phyloP scores from a whole-genome alignment of 768 basidiomycete genomes.

The Tricholoma matsutake region DNA sequence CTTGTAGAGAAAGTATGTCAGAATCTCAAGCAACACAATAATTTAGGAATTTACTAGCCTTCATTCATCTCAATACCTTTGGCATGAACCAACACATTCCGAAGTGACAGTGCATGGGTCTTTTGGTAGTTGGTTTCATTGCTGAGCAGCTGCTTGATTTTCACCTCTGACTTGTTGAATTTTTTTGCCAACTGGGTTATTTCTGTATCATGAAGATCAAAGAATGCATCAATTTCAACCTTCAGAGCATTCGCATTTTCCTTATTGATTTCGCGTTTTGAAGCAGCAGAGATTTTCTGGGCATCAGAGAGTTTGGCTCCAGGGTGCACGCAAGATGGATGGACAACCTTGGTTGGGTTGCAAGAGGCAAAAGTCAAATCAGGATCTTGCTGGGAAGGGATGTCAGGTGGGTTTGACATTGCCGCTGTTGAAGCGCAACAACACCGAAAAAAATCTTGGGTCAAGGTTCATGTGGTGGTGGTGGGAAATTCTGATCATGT shows the following conservation, averaged over 20 bases:
- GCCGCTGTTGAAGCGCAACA: neutral
- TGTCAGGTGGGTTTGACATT: neutral
- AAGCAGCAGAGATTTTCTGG: neutral
- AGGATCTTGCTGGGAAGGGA: neutral
- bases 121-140: neutral
- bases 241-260: neutral
- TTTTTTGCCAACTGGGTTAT: neutral
- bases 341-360: neutral
- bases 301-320: neutral
- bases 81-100: slow-evolving; percentile 2
- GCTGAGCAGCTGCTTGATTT: slow-evolving; percentile 3
- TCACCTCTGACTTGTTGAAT: neutral
- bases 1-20: neutral
- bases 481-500: too few species aligned
- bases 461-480: neutral
- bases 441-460: neutral
- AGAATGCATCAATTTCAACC: neutral
- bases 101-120: neutral
- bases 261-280: neutral
- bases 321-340: neutral
- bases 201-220: neutral
- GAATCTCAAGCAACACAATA: neutral
- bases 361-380: neutral
- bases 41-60: neutral
- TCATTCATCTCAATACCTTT: slow-evolving; percentile 1